Evolutionary conservation across 129 eudicot genomes (phyloP), one percentile per base, ranked within the genome.

Genomic region (Deinandra increscens): DNA sequence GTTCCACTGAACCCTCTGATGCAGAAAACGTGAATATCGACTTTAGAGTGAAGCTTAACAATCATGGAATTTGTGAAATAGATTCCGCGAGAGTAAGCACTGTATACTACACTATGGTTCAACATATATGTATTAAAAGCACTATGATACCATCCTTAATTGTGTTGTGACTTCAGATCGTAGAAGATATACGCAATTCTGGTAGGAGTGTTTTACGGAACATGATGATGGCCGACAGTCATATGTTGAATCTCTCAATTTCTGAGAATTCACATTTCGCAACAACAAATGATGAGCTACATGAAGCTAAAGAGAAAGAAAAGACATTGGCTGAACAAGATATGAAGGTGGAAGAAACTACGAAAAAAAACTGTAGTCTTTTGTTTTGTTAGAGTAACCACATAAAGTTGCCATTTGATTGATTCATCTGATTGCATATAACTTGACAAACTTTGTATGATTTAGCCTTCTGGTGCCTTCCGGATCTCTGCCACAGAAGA

Each of bases 281-380:
- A 11, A 78, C 81, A 85, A 74, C 87, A 49, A 67, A 34, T 26
- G 63, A 38, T 15, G 96, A 86, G 72, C 63, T 92, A 68, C 31
- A 36, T 23, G 62, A 81, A 68, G 95, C 95, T 73, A 80, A 72
- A 80, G 82, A 84, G 53, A 81, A 64, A 74, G 96, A 84, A 82
- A 44, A 64, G 67, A 70, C 56, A 70, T 76, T 92, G 74, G 76
- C 80, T 29, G 83, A 86, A 53, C 98, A 92, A 75, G 98, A 88
- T 75, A 60, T 70, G 49, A 76, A 76, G 74, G 81, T 84, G n/a
- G 81, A 92, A 61, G 82, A 78, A 77, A 80, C 85, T 74, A 84
- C 86, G 78, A 85, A 80, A 83, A 86, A 84, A 69, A 92, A 88
- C 65, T 6, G 95, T n/a, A 92, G 76, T 76, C 96, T 39, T 92